These are phyloP conservation scores for Xylariaceae sp. DNA, from an alignment of 2,329 filamentous ascomycete species.

Conservation along the genomic window DNA sequence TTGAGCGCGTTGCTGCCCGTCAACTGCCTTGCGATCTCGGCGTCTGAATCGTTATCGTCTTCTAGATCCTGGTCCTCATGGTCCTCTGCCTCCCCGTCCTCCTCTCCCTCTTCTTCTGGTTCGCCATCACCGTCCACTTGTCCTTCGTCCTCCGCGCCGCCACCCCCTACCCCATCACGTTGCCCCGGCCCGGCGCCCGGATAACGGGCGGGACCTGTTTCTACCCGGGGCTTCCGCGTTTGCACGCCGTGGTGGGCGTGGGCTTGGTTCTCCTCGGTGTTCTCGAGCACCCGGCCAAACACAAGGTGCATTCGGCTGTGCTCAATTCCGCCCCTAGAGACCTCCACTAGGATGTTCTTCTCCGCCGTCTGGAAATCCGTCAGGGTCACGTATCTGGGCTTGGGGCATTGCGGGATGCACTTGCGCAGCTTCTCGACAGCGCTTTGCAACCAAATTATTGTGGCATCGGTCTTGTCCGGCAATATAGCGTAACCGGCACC, in stretches of 20 bases:
- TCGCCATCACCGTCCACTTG: slow-evolving; percentile 8
- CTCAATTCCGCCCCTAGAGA: slow-evolving; percentile 19
- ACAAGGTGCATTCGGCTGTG: slow-evolving; percentile 24
- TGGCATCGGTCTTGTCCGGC: slow-evolving; percentile 29
- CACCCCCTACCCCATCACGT: neutral
- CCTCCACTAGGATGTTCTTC: slow-evolving; percentile 27
- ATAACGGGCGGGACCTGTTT: neutral
- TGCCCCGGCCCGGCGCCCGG: neutral
- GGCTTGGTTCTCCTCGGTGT: slow-evolving; percentile 3
- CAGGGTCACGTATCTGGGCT: slow-evolving; percentile 25
- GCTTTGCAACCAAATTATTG: slow-evolving; percentile 27
- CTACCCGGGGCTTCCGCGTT: slow-evolving; percentile 12
- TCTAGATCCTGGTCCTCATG: slow-evolving; percentile 18
- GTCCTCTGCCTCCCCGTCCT: neutral
- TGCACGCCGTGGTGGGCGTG: slow-evolving; percentile 14
- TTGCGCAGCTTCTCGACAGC: slow-evolving; percentile 28
- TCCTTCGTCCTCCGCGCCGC: neutral
- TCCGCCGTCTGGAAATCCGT: slow-evolving; percentile 30
- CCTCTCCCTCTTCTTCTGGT: slow-evolving; percentile 1
- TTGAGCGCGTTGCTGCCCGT: slow-evolving; percentile 1
- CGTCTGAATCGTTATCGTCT: slow-evolving; percentile 19
- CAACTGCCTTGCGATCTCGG: slow-evolving; percentile 19
- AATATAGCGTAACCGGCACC: slow-evolving; percentile 30
- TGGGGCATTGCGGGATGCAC: slow-evolving; percentile 24
- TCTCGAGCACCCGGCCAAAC: slow-evolving; percentile 25